A percentile compares a stretch with the other conserved stretches of the same genome.
Evolutionary conservation across 2,329 filamentous ascomycete species (phyloP).

Genomic region (Acephala macrosclerotiorum): DNA sequence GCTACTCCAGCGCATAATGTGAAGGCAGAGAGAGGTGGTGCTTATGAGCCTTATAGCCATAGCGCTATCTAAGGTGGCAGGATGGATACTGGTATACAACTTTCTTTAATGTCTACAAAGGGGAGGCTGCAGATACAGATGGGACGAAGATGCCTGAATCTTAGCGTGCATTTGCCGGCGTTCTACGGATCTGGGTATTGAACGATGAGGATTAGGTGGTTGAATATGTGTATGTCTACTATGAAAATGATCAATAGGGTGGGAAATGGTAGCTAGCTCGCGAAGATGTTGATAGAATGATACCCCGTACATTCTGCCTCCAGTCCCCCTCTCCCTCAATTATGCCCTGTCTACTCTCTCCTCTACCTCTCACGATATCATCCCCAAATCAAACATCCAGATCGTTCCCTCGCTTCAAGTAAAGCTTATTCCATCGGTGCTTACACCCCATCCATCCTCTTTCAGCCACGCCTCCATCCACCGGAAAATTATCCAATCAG

Average conservation of each 20-base stretch:
- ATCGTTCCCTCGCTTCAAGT: background rate
- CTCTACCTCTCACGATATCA: no score
- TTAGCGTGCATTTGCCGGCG: slow-evolving; percentile 9
- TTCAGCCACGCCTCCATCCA: no score
- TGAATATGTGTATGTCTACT: background rate
- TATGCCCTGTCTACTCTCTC: background rate
- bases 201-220: background rate
- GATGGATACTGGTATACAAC: no score
- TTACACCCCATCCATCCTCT: no score
- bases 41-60: slow-evolving; percentile 71
- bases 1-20: slow-evolving; percentile 43
- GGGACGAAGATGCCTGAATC: slow-evolving; percentile 8
- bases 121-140: background rate
- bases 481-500: no score
- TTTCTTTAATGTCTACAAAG: slow-evolving; percentile 4
- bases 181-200: background rate
- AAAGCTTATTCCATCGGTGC: background rate
- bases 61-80: slow-evolving; percentile 50
- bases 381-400: no score
- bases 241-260: background rate
- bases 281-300: slow-evolving; percentile 2
- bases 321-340: background rate
- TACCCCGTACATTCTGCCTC: slow-evolving; percentile 5
- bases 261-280: background rate
- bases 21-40: slow-evolving; percentile 49